A percentile compares a stretch with the other conserved stretches of the same genome.
Evolutionary conservation across 352 stramenopile species (phyloP).

Genomic region (Phytophthora kernoviae): DNA sequence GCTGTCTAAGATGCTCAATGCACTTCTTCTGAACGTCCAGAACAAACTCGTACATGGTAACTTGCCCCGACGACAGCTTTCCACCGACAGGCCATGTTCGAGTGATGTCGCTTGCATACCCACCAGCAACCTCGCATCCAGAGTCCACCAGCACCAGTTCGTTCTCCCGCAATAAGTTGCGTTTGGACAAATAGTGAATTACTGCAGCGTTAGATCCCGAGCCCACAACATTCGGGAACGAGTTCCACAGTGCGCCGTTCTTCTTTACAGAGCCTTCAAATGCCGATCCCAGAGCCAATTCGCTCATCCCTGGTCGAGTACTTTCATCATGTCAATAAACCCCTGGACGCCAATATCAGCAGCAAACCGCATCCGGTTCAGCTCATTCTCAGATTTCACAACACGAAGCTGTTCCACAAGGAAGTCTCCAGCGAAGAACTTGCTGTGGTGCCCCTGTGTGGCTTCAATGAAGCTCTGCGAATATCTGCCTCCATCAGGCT

Average conservation of each 20-base stretch:
- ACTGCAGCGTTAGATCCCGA: constrained; percentile 78
- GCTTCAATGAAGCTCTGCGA: constrained; percentile 60
- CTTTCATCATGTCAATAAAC: constrained; percentile 83
- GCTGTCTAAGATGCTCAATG: constrained; percentile 49
- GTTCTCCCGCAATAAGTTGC: constrained; percentile 51
- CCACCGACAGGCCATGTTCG: constrained; percentile 74
- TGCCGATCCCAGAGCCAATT: constrained; percentile 69
- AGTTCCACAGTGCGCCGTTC: constrained; percentile 78
- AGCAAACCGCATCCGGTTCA: constrained; percentile 77
- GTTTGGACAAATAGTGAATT: constrained; percentile 85
- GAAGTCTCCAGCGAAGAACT: constrained; percentile 75
- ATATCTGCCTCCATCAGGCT: constrained; percentile 63
- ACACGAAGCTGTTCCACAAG: constrained; percentile 78
- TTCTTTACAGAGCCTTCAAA: constrained; percentile 79
- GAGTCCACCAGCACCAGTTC: constrained; percentile 89
- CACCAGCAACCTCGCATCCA: constrained; percentile 77
- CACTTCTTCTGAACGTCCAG: constrained; percentile 82
- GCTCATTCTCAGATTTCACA: constrained; percentile 74
- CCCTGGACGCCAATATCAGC: constrained; percentile 66
- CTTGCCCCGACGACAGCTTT: constrained; percentile 51
- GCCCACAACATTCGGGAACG: constrained; percentile 85
- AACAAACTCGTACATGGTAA: constrained; percentile 75
- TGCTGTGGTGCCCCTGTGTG: constrained; percentile 63
- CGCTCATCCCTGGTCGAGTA: constrained; percentile 64
- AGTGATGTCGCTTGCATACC: constrained; percentile 86